These are phyloP conservation scores for Melampsora americana DNA, from an alignment of 1,284 basidiomycete species.

Conservation along the genomic window DNA sequence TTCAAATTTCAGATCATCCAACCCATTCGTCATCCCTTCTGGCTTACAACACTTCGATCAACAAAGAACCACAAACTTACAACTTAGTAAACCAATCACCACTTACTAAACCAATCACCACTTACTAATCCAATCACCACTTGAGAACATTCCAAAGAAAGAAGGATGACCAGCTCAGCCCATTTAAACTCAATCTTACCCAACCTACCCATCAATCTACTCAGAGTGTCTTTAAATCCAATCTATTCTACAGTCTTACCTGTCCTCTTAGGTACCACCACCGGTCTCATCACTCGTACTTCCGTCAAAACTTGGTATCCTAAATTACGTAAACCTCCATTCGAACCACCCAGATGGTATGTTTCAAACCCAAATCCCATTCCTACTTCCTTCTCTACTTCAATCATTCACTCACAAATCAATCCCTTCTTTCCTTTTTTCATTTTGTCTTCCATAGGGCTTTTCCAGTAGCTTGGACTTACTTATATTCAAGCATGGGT, in stretches of 20 bases:
- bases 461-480: conserved; percentile 49
- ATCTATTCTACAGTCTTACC: conserved; percentile 51
- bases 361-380: background rate
- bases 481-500: conserved; percentile 52
- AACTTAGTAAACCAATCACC: too few relatives aligned
- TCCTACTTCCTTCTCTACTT: background rate
- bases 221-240: conserved; percentile 49
- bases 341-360: conserved; percentile 25
- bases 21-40: too few relatives aligned
- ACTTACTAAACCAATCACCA: too few relatives aligned
- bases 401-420: background rate
- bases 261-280: conserved; percentile 47
- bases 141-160: too few relatives aligned
- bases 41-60: too few relatives aligned
- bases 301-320: conserved; percentile 47
- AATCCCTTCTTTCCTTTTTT: background rate
- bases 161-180: too few relatives aligned
- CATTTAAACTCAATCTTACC: background rate
- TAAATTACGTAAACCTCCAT: conserved; percentile 19
- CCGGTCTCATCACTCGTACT: conserved; percentile 47
- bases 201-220: conserved; percentile 15
- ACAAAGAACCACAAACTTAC: too few relatives aligned
- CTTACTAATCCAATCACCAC: too few relatives aligned
- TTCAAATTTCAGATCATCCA: too few relatives aligned
- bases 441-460: conserved; percentile 31